These are phyloP conservation scores for Cochlearia excelsa DNA, from an alignment of 345 rosid genomes.

Conservation along the genomic window DNA sequence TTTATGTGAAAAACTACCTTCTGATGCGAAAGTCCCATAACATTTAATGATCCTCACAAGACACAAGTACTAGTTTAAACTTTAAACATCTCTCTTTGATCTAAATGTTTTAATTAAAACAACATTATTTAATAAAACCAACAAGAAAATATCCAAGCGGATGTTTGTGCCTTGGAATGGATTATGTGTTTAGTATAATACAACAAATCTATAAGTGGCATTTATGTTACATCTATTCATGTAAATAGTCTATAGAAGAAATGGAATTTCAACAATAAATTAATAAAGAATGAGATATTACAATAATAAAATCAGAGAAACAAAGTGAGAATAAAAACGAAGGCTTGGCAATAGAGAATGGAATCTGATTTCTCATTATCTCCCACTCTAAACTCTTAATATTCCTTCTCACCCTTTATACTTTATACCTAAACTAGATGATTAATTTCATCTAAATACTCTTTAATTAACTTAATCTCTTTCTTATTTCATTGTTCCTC, in stretches of 20 bases:
- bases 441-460: not conserved
- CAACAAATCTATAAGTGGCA: not conserved
- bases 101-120: not conserved
- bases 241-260: no score
- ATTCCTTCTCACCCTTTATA: slow-evolving; percentile 29
- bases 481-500: not conserved
- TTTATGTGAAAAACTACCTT: slow-evolving; percentile 6
- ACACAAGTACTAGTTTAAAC: not conserved
- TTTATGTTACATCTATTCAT: no score
- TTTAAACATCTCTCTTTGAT: not conserved
- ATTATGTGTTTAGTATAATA: not conserved
- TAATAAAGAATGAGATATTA: not conserved
- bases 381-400: slow-evolving; percentile 27
- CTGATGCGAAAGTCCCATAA: slow-evolving; percentile 15
- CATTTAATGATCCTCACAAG: slow-evolving; percentile 15
- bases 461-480: not conserved
- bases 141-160: not conserved
- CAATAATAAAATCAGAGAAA: slow-evolving; percentile 14
- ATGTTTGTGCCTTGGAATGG: slow-evolving; percentile 4
- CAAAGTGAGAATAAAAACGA: slow-evolving; percentile 20
- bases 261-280: no score
- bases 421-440: slow-evolving; percentile 1
- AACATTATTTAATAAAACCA: no score
- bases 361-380: slow-evolving; percentile 52
- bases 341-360: slow-evolving; percentile 50